These are phyloP conservation scores for Eucalyptus cladocalyx DNA, from an alignment of 345 rosid genomes.

Conservation along the genomic window DNA sequence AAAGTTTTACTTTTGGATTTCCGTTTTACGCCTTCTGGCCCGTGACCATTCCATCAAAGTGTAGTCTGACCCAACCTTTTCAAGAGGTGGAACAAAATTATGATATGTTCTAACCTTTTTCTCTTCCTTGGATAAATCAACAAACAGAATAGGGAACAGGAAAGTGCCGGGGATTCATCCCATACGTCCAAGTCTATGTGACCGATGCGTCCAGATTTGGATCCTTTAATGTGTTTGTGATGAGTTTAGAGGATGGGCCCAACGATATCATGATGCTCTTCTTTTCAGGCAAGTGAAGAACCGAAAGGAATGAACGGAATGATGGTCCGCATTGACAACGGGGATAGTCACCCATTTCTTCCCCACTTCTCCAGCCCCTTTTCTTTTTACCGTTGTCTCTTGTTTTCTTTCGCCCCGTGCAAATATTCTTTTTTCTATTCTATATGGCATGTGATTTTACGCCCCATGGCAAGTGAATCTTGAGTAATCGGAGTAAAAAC, in stretches of 20 bases:
- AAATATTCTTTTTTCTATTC: background rate
- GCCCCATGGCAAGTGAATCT: background rate
- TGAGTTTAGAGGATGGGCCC: background rate
- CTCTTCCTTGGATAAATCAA: background rate
- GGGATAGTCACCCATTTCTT: background rate
- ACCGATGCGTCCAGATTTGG: background rate
- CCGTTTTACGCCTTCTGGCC: background rate
- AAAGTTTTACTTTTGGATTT: background rate
- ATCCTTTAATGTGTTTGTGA: background rate
- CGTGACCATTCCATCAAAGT: background rate
- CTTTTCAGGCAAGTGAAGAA: background rate
- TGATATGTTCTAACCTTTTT: background rate
- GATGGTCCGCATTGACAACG: background rate
- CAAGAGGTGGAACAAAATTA: background rate
- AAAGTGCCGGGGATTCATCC: background rate
- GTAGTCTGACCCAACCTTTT: background rate
- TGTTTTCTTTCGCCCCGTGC: background rate
- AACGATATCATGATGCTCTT: background rate
- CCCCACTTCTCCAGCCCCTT: background rate
- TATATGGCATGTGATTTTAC: background rate
- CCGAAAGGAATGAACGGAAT: background rate
- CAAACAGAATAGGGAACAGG: background rate
- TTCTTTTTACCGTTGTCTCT: background rate
- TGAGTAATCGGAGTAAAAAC: background rate
- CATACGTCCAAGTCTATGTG: background rate